Evolutionary conservation across 208 protist species (phyloP), one percentile per base, ranked within the genome.

Genomic region (Crithidia bombi): DNA sequence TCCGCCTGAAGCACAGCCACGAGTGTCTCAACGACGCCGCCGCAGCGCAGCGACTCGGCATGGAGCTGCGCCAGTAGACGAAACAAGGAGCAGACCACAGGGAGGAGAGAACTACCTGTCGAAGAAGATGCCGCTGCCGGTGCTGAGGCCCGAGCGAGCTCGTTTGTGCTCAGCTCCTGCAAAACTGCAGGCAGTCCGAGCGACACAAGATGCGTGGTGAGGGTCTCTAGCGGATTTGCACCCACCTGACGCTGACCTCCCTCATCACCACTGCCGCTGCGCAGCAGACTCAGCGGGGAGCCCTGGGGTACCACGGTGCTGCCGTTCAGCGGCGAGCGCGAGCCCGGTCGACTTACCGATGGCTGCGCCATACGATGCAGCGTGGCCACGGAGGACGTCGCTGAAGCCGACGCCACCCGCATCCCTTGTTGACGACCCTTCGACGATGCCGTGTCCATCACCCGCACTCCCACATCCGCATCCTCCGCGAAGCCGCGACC

Each of bases 1-100:
- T 72, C 75, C 26, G n/a, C 47, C 17, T 79, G 74, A 12, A 93
- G 69, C 32, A 87, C 67, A 36, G 67, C 57, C 21, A 83, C 33
- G 26, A 92, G 58, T n/a, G 69, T 71, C 14, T 72, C 64, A 19
- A 90, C 7, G 21, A 58, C 62, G 62, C 64, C 71, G 36, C 64
- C 30, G 9, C 21, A 5, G 6, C 38, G 62, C 44, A 76, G 25
- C n/a, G 51, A 43, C 23, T 49, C 56, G 6, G 63, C 63, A 39
- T 76, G 21, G 38, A 26, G 32, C 57, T 65, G 55, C 33, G 47
- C 71, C n/a, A 76, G 28, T 5, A 59, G 50, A n/a, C 71, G 63
- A 28, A 61, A 76, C 26, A 76, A 21, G 0, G 62, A 50, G 19
- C 46, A 39, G 5, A 66, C 23, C 5, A 52, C 43, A 10, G 71